Conservation (phyloP, 306 rosid genomes). For the Dryas drummondii region DNA sequence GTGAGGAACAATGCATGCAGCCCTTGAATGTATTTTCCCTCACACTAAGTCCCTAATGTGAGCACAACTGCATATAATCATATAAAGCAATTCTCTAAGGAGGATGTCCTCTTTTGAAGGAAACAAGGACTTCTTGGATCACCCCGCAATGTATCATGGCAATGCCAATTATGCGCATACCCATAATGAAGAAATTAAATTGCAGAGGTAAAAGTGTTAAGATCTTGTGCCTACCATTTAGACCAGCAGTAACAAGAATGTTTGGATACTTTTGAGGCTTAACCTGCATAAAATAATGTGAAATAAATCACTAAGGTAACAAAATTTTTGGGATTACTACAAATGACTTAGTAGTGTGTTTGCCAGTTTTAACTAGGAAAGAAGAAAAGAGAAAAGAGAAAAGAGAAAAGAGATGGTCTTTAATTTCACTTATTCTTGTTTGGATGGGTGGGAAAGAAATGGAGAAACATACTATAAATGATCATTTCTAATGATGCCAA, state of each 20-base stretch:
- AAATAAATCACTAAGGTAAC: conserved; percentile 14
- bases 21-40: too few relatives aligned
- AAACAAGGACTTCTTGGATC: neutral
- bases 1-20: too few relatives aligned
- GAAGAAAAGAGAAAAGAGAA: neutral
- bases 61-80: neutral
- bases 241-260: conserved; percentile 88
- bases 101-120: neutral
- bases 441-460: neutral
- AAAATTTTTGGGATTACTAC: neutral
- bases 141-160: neutral
- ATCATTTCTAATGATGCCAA: neutral
- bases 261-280: conserved; percentile 73
- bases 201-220: neutral
- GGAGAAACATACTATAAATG: neutral
- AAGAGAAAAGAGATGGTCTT: neutral
- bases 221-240: conserved; percentile 60
- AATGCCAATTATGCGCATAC: neutral
- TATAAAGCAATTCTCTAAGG: neutral
- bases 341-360: neutral
- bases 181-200: conserved; percentile 6
- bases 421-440: neutral
- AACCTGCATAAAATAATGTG: conserved; percentile 50
- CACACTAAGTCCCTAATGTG: too few relatives aligned
- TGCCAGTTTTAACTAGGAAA: neutral